Evolutionary conservation across 164 flowering plant genomes (phyloP).

Genomic region (Liriodendron chinense): DNA sequence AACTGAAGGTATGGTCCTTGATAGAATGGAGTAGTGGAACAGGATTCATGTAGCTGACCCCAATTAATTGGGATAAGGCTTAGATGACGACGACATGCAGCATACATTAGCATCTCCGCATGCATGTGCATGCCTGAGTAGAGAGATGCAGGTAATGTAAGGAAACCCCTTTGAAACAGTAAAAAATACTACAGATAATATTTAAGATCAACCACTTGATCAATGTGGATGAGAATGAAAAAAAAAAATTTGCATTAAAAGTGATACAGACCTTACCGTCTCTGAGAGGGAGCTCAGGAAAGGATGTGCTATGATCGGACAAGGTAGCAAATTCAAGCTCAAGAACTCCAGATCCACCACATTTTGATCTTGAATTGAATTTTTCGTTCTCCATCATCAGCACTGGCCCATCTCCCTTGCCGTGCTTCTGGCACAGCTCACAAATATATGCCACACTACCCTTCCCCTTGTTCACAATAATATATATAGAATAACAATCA

Average conservation of each 20-base stretch:
- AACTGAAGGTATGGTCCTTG: too few species aligned
- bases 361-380: slow-evolving; percentile 7
- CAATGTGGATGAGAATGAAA: too few species aligned
- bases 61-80: too few species aligned
- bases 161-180: too few species aligned
- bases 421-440: slow-evolving; percentile 76
- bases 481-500: slow-evolving; percentile 8
- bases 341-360: slow-evolving; percentile 17
- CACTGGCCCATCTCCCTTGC: slow-evolving; percentile 28
- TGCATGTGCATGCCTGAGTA: too few species aligned
- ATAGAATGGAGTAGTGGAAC: too few species aligned
- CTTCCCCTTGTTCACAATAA: slow-evolving; percentile 22
- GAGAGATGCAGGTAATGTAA: too few species aligned
- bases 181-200: too few species aligned
- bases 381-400: slow-evolving; percentile 10
- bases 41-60: too few species aligned
- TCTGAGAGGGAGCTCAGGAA: slow-evolving; percentile 16
- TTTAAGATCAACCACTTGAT: too few species aligned
- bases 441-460: slow-evolving; percentile 46
- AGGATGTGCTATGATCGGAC: slow-evolving; percentile 14
- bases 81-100: too few species aligned
- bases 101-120: too few species aligned
- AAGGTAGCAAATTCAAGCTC: slow-evolving; percentile 24
- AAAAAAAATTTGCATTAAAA: background rate
- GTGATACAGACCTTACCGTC: slow-evolving; percentile 65